Conservation (phyloP, 352 stramenopile genomes). For the Phytophthora constricta region DNA sequence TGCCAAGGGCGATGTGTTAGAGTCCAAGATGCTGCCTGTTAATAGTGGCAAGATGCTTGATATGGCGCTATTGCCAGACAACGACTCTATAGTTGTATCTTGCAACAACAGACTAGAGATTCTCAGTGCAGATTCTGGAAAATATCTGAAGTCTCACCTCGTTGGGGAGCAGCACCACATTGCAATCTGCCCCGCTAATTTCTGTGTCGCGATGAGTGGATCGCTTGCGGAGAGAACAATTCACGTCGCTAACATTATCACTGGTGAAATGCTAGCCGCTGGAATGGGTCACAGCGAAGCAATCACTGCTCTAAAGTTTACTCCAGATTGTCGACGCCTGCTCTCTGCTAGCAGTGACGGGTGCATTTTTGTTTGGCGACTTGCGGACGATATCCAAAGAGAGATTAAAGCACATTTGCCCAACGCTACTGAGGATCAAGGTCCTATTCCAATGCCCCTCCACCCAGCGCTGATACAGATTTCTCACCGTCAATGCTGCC, state of each 20-base stretch:
- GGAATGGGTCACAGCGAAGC: conserved; percentile 85
- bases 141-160: conserved; percentile 63
- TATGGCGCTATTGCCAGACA: conserved; percentile 73
- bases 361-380: conserved; percentile 90
- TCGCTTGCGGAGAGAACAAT: conserved; percentile 88
- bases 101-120: conserved; percentile 89
- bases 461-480: conserved; percentile 8
- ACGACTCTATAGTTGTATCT: conserved; percentile 67
- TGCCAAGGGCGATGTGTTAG: conserved; percentile 42
- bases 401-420: conserved; percentile 68
- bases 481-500: conserved; percentile 18
- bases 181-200: conserved; percentile 68
- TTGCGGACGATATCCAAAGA: conserved; percentile 76
- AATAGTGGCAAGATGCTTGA: conserved; percentile 79
- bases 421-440: conserved; percentile 40
- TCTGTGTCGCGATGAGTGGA: conserved; percentile 81
- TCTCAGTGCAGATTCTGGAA: conserved; percentile 61
- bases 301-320: conserved; percentile 88
- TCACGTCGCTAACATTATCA: conserved; percentile 84
- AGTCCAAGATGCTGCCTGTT: conserved; percentile 61
- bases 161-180: conserved; percentile 80
- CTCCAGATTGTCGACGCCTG: conserved; percentile 83
- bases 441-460: conserved; percentile 33
- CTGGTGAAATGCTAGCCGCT: conserved; percentile 77
- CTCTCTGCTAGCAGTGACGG: conserved; percentile 86